These are phyloP conservation scores for Malassezia pachydermatis DNA, from an alignment of 1,284 basidiomycete species.

Conservation along the genomic window DNA sequence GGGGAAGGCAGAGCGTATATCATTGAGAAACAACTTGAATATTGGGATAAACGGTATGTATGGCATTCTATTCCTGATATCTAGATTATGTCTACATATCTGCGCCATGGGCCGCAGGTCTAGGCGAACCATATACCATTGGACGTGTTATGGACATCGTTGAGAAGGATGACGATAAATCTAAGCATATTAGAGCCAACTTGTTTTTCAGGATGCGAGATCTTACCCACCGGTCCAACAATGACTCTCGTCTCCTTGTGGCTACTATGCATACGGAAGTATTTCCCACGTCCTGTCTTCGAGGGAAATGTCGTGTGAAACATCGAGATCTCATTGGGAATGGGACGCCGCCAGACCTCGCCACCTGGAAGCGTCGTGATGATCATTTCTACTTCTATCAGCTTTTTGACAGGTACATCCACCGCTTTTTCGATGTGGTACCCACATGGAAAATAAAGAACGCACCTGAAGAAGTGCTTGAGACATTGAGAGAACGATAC, in stretches of 20 bases:
- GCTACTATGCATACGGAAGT: conserved; percentile 92
- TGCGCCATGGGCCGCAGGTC: conserved; percentile 74
- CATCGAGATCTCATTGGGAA: conserved; percentile 78
- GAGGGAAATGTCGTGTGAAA: conserved; percentile 79
- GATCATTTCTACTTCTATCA: conserved; percentile 91
- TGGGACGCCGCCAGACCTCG: conserved; percentile 57
- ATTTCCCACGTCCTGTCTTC: conserved; percentile 79
- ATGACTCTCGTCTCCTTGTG: conserved; percentile 77
- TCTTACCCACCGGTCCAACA: conserved; percentile 69
- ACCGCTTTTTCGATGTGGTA: conserved; percentile 94
- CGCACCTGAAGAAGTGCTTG: conserved; percentile 49
- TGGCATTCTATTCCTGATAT: not conserved
- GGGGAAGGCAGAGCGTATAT: not conserved
- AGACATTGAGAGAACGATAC: conserved; percentile 63
- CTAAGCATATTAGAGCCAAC: conserved; percentile 62
- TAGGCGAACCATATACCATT: conserved; percentile 76
- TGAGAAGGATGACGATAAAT: conserved; percentile 59
- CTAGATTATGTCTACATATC: conserved; percentile 60
- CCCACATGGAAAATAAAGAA: conserved; percentile 76
- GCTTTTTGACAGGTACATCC: conserved; percentile 92
- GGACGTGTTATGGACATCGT: conserved; percentile 93
- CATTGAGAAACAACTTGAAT: conserved; percentile 31
- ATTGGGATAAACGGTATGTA: conserved; percentile 39
- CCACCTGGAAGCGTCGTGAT: conserved; percentile 86
- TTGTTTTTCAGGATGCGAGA: conserved; percentile 87